A percentile compares a stretch with the other conserved stretches of the same genome.
Evolutionary conservation across 352 stramenopile genomes (phyloP).

Genomic region (Phytophthora pluvialis): DNA sequence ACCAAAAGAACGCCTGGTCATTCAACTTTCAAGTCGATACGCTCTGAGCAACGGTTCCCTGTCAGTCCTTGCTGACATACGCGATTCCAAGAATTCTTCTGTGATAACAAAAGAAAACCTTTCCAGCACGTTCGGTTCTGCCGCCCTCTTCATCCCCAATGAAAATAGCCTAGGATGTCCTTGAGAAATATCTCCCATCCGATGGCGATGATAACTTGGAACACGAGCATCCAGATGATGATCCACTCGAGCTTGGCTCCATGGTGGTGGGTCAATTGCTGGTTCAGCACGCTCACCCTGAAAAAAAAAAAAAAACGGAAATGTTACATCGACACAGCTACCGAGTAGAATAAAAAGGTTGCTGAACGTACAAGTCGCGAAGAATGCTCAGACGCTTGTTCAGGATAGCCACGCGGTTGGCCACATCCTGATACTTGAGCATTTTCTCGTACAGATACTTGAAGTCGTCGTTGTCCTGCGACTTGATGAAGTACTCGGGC

Average conservation of each 20-base stretch:
- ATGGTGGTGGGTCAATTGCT: constrained; percentile 88
- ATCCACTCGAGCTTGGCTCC: constrained; percentile 94
- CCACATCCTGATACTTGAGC: constrained; percentile 92
- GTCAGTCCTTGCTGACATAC: too few relatives aligned
- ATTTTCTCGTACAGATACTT: constrained; percentile 92
- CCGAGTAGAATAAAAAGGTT: background rate
- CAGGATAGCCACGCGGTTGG: constrained; percentile 90
- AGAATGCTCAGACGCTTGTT: constrained; percentile 95
- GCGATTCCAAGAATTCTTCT: too few relatives aligned
- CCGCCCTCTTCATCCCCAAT: constrained; percentile 13
- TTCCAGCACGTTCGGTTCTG: background rate
- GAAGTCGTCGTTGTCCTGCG: constrained; percentile 91
- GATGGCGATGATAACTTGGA: constrained; percentile 87
- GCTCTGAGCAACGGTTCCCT: too few relatives aligned
- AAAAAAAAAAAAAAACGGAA: constrained; percentile 11
- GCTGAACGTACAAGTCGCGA: constrained; percentile 78
- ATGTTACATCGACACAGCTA: constrained; percentile 7
- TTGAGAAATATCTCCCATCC: constrained; percentile 87
- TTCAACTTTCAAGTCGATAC: background rate
- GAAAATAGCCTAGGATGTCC: constrained; percentile 81
- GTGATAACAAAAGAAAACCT: too few relatives aligned
- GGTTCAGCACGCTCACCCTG: constrained; percentile 91
- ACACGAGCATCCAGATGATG: constrained; percentile 93
- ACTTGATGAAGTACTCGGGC: constrained; percentile 84
- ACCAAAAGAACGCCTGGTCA: too few relatives aligned